phyloP scores from a whole-genome alignment of 2,329 filamentous ascomycete genomes.

The Aspergillus luchuensis region DNA sequence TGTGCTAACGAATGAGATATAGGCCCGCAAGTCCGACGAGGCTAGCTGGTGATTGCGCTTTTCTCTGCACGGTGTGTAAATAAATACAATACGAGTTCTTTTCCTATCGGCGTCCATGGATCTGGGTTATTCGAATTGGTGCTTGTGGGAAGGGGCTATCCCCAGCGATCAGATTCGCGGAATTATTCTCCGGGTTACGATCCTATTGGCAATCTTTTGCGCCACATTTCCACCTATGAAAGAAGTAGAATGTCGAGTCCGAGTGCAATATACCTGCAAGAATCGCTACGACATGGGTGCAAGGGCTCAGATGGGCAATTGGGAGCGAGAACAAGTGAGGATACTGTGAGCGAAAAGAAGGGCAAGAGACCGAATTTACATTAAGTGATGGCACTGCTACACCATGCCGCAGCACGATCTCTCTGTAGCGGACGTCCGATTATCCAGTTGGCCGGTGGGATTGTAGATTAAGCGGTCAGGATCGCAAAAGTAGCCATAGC shows the following conservation, averaged over 20 bases:
- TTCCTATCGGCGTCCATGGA: conserved; percentile 36
- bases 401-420: not conserved
- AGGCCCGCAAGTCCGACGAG: conserved; percentile 45
- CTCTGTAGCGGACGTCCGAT: not conserved
- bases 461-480: conserved; percentile 1
- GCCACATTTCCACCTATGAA: not conserved
- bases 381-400: not conserved
- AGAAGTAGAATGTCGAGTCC: not conserved
- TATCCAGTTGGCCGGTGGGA: not conserved
- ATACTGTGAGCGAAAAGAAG: not conserved
- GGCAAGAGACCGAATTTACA: not conserved
- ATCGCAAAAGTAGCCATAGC: not conserved
- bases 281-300: not conserved
- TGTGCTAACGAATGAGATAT: not conserved
- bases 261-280: not conserved
- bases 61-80: conserved; percentile 38
- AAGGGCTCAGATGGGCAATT: not conserved
- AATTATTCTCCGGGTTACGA: not conserved
- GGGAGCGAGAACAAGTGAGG: no score
- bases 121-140: conserved; percentile 17
- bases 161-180: not conserved
- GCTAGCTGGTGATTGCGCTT: conserved; percentile 39
- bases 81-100: conserved; percentile 43
- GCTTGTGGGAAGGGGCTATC: not conserved
- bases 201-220: not conserved